Evolutionary conservation across 139 green algal species (phyloP).

Genomic region (Penium margaritaceum): DNA sequence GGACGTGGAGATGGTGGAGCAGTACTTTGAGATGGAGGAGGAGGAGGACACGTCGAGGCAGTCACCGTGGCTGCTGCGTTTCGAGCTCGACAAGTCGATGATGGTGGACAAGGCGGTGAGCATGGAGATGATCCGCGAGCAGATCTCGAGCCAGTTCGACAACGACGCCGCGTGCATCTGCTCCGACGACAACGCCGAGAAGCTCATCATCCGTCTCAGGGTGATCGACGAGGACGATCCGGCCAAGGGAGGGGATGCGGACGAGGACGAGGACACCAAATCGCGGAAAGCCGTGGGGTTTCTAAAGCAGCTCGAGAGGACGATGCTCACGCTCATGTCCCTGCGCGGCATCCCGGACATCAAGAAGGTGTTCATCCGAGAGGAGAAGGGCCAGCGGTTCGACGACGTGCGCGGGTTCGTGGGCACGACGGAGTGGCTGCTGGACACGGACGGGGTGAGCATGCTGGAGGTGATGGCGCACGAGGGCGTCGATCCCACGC

Average conservation of each 20-base stretch:
- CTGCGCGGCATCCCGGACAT: slow-evolving; percentile 75
- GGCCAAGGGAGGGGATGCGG: slow-evolving; percentile 36
- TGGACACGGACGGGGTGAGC: slow-evolving; percentile 96
- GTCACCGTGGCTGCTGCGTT: slow-evolving; percentile 89
- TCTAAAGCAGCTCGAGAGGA: slow-evolving; percentile 67
- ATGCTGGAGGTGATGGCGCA: slow-evolving; percentile 83
- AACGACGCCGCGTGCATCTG: slow-evolving; percentile 87
- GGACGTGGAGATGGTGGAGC: slow-evolving; percentile 74
- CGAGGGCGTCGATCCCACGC: slow-evolving; percentile 75
- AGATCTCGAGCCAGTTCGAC: slow-evolving; percentile 74
- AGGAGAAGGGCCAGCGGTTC: slow-evolving; percentile 62
- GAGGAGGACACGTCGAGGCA: slow-evolving; percentile 67
- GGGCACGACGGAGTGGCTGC: slow-evolving; percentile 80
- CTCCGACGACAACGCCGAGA: slow-evolving; percentile 91
- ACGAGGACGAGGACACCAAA: no score
- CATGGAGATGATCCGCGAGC: slow-evolving; percentile 67
- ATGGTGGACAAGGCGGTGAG: slow-evolving; percentile 90
- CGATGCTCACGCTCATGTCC: slow-evolving; percentile 64
- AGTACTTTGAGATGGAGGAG: slow-evolving; percentile 79
- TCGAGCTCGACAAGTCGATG: slow-evolving; percentile 84
- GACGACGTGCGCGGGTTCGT: slow-evolving; percentile 53
- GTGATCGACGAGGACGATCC: slow-evolving; percentile 51
- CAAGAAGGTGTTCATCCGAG: slow-evolving; percentile 84
- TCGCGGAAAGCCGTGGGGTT: no score
- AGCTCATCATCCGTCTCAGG: slow-evolving; percentile 81